Base-by-base conservation (phyloP, 345 rosid genomes). In the Cardamine occulta region DNA sequence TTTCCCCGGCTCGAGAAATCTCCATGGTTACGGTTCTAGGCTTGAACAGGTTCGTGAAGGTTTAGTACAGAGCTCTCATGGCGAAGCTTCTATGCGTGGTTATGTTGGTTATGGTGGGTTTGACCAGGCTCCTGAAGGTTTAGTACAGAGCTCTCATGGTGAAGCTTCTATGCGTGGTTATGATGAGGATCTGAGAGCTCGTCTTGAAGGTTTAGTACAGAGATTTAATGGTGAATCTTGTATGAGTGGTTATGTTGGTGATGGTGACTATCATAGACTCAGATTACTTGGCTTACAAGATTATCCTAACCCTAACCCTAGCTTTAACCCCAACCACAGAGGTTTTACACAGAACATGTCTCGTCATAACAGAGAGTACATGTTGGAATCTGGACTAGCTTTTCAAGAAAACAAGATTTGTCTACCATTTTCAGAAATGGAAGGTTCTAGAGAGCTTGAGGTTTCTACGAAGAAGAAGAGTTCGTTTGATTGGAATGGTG, bases 261-360 rank as follows among this genome's bases (percentile, higher is more conserved):
- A 58, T 64, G 44, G 39, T 76, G 74, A 74, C 49, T 52, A 52
- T 70, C 32, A 57, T 8, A 70, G 55, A 51, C 76, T 63, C 54
- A 7, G 75, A 21, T 80, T 77, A 29, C 72, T 51, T 70, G 81
- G 74, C 39, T 71, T 66, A 26, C 80, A 63, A 32, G 80, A 78
- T 49, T 72, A 76, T 62, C 44, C 40, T 21, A 74, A 53, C 51
- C 80, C 71, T 48, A 68, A 74, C 75, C 76, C 29, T 58, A 57
- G 40, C 62, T 31, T 57, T 31, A 57, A 57, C 26, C 5, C 11
- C 44, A 57, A 57, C n/a, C 9, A 11, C 39, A 72, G 85, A 83
- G 63, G 10, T 21, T 19, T 59, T 32, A 9, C 24, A 32, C 26
- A 32, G 26, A 58, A 17, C 42, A 34, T 35, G 28, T 18, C 9